Conservation (phyloP, 2,329 filamentous ascomycete species). For the Aureobasidium subglaciale region DNA sequence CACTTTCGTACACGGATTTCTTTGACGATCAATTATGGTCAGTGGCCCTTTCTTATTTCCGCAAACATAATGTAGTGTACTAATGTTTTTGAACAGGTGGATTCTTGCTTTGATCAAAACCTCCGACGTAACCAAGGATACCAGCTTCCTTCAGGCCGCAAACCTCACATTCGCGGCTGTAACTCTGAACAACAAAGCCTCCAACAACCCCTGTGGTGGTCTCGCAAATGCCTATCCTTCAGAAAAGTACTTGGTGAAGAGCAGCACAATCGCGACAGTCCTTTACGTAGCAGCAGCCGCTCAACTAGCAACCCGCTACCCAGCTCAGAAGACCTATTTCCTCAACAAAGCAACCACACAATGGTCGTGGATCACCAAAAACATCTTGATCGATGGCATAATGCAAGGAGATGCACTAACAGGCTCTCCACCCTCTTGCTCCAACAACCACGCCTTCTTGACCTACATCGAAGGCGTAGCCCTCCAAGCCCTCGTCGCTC, state of each 20-base stretch:
- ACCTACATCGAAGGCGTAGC: conserved; percentile 57
- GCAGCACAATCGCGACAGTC: conserved; percentile 51
- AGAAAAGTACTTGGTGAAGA: conserved; percentile 37
- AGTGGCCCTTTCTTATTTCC: no score
- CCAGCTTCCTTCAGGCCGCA: conserved; percentile 21
- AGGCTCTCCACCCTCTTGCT: conserved; percentile 37
- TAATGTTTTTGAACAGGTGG: no score
- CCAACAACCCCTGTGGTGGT: conserved; percentile 36
- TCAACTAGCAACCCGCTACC: conserved; percentile 47
- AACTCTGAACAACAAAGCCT: conserved; percentile 35
- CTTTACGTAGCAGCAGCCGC: conserved; percentile 50
- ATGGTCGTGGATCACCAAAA: conserved; percentile 45
- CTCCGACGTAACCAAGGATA: conserved; percentile 45
- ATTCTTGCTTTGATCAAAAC: conserved; percentile 49
- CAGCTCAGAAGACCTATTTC: conserved; percentile 33
- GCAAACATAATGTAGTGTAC: no score
- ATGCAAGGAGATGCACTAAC: conserved; percentile 15
- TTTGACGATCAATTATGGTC: conserved; percentile 51
- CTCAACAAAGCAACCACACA: conserved; percentile 40
- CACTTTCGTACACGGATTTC: conserved; percentile 26
- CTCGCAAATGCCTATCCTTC: conserved; percentile 37
- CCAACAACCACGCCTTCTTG: conserved; percentile 41
- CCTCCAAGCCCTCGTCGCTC: conserved; percentile 50
- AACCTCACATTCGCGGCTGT: conserved; percentile 42
- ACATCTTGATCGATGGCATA: conserved; percentile 50